A percentile compares a stretch with the other conserved stretches of the same genome.
Conservation (phyloP, 768 basidiomycete genomes). For the Sarcodon sp. region DNA sequence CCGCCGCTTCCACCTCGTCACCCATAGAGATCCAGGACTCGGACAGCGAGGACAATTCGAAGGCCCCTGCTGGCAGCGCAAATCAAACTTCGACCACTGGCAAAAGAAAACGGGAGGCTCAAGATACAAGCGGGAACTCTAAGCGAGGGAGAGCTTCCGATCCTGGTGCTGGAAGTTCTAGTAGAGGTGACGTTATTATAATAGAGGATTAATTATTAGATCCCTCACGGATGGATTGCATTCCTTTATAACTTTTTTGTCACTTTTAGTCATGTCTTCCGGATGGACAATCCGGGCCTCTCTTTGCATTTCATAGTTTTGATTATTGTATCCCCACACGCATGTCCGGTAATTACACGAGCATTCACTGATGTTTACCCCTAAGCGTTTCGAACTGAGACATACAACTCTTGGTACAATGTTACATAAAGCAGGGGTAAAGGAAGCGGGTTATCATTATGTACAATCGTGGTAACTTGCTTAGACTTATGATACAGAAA, state of each 20-base stretch:
- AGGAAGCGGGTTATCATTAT: too few species aligned
- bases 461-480: too few species aligned
- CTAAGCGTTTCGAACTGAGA: too few species aligned
- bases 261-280: too few species aligned
- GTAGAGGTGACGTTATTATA: conserved; percentile 13
- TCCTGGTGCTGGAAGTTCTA: neutral
- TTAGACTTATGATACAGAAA: neutral
- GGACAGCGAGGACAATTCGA: conserved; percentile 8
- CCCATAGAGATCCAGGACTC: conserved; percentile 15
- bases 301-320: too few species aligned
- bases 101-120: conserved; percentile 7
- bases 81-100: conserved; percentile 7
- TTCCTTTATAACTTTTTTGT: neutral
- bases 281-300: too few species aligned
- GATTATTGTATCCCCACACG: too few species aligned
- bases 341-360: too few species aligned
- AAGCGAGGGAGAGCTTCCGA: neutral
- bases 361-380: too few species aligned
- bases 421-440: too few species aligned
- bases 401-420: too few species aligned
- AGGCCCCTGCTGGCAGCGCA: neutral
- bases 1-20: conserved; percentile 1
- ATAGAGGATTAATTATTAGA: conserved; percentile 13
- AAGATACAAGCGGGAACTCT: conserved; percentile 3
- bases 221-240: neutral